Percentiles rank a stretch among this genome's conserved stretches.
These are phyloP conservation scores for Trametes sp. DNA, from an alignment of 1,284 basidiomycete genomes.

Conservation along the genomic window DNA sequence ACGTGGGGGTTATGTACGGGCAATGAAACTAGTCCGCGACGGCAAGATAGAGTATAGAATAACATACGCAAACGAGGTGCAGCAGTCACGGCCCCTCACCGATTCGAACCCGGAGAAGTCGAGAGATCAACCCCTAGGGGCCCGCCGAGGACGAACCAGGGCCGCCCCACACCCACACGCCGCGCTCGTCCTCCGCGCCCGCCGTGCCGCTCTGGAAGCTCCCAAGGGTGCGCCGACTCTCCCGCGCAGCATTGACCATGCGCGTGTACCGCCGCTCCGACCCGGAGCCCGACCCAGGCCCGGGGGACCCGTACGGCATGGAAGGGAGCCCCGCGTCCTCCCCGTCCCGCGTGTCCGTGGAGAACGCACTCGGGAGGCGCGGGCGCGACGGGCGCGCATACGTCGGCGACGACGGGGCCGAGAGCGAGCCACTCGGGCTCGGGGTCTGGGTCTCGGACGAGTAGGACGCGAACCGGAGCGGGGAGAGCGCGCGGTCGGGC, in stretches of 20 bases:
- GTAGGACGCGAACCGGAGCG: slow-evolving; percentile 20
- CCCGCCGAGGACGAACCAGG: slow-evolving; percentile 5
- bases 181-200: slow-evolving; percentile 14
- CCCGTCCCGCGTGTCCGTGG: neutral
- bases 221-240: slow-evolving; percentile 7
- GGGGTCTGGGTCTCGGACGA: neutral
- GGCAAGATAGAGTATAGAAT: slow-evolving; percentile 11
- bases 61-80: neutral
- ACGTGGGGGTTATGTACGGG: neutral
- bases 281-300: too few species aligned
- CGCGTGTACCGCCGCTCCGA: slow-evolving; percentile 21
- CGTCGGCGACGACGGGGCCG: neutral
- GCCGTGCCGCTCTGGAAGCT: neutral
- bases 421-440: neutral
- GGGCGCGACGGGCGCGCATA: slow-evolving; percentile 3
- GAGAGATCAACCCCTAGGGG: too few species aligned
- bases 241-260: slow-evolving; percentile 24
- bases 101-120: neutral
- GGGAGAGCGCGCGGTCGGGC: slow-evolving; percentile 23
- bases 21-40: neutral
- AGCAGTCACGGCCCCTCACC: neutral
- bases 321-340: neutral
- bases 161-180: slow-evolving; percentile 19
- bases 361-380: slow-evolving; percentile 13
- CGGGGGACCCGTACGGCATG: neutral